Conservation (phyloP, 495 filamentous ascomycete species). For the Aspergillus nidulans region DNA sequence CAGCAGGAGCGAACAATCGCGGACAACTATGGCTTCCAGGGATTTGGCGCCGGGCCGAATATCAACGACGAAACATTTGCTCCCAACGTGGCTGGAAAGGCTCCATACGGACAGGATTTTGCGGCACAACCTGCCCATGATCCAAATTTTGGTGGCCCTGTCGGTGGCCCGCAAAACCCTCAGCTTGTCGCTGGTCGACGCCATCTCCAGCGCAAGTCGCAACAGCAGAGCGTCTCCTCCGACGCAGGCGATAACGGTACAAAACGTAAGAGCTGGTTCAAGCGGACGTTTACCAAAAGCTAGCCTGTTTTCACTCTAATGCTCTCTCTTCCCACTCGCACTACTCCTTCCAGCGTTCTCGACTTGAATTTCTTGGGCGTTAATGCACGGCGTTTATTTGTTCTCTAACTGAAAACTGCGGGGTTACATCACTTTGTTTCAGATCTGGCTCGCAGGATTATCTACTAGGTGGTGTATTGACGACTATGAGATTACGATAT, state of each 20-base stretch:
- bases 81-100: conserved; percentile 11
- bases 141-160: conserved; percentile 23
- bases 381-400: conserved; percentile 24
- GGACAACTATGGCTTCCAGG: conserved; percentile 53
- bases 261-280: conserved; percentile 87
- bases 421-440: conserved; percentile 2
- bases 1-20: conserved; percentile 45
- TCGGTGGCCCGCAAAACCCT: conserved; percentile 17
- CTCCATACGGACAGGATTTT: conserved; percentile 12
- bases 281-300: conserved; percentile 70
- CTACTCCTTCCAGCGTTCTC: conserved; percentile 9
- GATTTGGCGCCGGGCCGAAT: conserved; percentile 42
- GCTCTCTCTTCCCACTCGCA: neutral
- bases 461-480: conserved; percentile 12
- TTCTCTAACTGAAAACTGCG: conserved; percentile 10
- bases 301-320: conserved; percentile 16
- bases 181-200: conserved; percentile 21
- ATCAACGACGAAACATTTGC: conserved; percentile 12
- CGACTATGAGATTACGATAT: conserved; percentile 34
- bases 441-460: conserved; percentile 11
- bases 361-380: conserved; percentile 5
- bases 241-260: conserved; percentile 36
- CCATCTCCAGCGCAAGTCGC: conserved; percentile 21
- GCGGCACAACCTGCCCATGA: conserved; percentile 12
- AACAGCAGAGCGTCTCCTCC: conserved; percentile 11